phyloP scores from a whole-genome alignment of 202 grass and related monocot genomes.

The Carex arenaria region DNA sequence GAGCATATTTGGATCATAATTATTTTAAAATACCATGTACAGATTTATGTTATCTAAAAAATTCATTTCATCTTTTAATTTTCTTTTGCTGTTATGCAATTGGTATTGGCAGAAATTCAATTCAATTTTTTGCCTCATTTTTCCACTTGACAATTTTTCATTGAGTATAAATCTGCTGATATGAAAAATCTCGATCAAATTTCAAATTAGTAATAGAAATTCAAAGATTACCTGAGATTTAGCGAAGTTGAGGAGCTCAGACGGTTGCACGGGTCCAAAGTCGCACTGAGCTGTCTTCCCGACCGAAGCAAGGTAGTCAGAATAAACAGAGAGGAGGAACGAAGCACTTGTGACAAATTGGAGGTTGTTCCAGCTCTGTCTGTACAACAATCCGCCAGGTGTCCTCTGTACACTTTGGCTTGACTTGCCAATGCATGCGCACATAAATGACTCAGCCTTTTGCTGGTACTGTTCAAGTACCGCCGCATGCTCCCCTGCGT shows the following conservation, averaged over 20 bases:
- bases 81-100: too few species aligned
- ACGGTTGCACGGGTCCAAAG: slow-evolving; percentile 18
- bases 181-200: background rate
- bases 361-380: slow-evolving; percentile 78
- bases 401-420: slow-evolving; percentile 45
- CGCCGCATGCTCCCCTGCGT: slow-evolving; percentile 23
- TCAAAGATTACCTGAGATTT: slow-evolving; percentile 42
- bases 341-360: slow-evolving; percentile 78
- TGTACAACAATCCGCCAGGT: slow-evolving; percentile 61
- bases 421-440: slow-evolving; percentile 59
- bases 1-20: background rate
- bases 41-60: too few species aligned
- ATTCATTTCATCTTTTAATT: too few species aligned
- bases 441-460: slow-evolving; percentile 70
- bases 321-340: slow-evolving; percentile 68
- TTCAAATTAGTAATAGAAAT: background rate
- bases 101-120: too few species aligned
- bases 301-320: slow-evolving; percentile 44
- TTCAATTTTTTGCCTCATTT: too few species aligned
- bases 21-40: background rate
- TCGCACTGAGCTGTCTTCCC: slow-evolving; percentile 27
- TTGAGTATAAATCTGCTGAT: too few species aligned
- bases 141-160: too few species aligned
- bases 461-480: slow-evolving; percentile 56
- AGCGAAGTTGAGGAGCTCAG: slow-evolving; percentile 52